These are phyloP conservation scores for Entophlyctis luteolus DNA, from an alignment of 192 early-diverging fungal genomes.

Conservation along the genomic window DNA sequence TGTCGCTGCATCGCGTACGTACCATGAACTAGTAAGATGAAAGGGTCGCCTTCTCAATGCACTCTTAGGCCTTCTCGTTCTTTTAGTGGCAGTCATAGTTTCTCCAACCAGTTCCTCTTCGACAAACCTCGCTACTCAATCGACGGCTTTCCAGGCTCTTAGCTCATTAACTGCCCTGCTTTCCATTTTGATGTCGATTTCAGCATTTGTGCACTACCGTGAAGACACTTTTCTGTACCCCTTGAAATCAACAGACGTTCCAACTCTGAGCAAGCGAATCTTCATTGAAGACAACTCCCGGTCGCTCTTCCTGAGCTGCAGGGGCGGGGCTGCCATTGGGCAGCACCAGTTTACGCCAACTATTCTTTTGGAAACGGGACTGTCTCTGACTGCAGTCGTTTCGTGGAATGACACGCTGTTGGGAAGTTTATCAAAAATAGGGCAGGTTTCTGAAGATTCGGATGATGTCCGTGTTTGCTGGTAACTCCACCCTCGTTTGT, in stretches of 20 bases:
- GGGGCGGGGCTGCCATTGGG: not conserved
- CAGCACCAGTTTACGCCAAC: not conserved
- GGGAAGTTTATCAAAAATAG: no score
- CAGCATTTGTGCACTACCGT: not conserved
- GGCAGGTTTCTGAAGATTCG: no score
- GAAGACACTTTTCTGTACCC: not conserved
- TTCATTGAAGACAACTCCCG: not conserved
- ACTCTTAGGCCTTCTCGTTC: no score
- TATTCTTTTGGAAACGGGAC: conserved; percentile 19
- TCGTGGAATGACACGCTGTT: not conserved
- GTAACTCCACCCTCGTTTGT: not conserved
- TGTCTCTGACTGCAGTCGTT: not conserved
- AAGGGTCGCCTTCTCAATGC: no score
- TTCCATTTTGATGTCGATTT: not conserved
- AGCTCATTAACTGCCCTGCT: not conserved
- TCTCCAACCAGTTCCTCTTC: no score
- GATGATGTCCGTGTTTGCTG: no score
- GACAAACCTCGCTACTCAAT: no score
- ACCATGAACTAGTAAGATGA: no score
- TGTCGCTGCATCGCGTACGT: conserved; percentile 5
- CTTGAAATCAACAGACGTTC: no score
- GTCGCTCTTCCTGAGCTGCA: not conserved
- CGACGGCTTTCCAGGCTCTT: no score
- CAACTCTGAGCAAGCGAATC: conserved; percentile 3
- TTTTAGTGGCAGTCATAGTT: no score